Evolutionary conservation across 805 yeast species (phyloP).

Genomic region (Zygotorulaspora sp.): DNA sequence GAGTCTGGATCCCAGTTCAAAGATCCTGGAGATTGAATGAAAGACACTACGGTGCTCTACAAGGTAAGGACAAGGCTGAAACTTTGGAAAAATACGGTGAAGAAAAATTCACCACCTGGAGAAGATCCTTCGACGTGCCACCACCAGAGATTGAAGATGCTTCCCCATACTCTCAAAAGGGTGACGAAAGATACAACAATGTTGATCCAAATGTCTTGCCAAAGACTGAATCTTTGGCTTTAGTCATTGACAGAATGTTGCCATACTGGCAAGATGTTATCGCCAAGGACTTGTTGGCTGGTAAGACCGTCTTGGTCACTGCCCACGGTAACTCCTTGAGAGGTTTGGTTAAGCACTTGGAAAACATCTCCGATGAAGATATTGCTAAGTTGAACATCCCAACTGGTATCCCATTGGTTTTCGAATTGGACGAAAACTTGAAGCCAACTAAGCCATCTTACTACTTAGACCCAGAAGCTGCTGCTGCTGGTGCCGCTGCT

Average conservation of each 20-base stretch:
- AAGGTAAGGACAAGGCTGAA: slow-evolving; percentile 96
- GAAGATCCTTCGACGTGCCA: slow-evolving; percentile 96
- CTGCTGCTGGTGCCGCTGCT: slow-evolving; percentile 99
- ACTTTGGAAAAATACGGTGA: slow-evolving; percentile 82
- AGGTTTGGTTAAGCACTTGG: slow-evolving; percentile 93
- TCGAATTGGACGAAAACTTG: slow-evolving; percentile 83
- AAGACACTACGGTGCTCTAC: slow-evolving; percentile 98
- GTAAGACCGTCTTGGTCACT: slow-evolving; percentile 87
- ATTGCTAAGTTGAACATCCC: slow-evolving; percentile 95
- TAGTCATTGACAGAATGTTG: slow-evolving; percentile 92
- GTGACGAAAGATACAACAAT: slow-evolving; percentile 79
- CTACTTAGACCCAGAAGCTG: slow-evolving; percentile 99
- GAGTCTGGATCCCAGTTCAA: slow-evolving; percentile 83
- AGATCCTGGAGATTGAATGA: slow-evolving; percentile 98
- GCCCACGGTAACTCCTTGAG: slow-evolving; percentile 99
- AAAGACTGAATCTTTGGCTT: slow-evolving; percentile 87
- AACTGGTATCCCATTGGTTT: slow-evolving; percentile 97
- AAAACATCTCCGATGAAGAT: slow-evolving; percentile 84
- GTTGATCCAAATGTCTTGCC: slow-evolving; percentile 86
- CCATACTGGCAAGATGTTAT: slow-evolving; percentile 96
- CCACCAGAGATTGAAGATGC: slow-evolving; percentile 82
- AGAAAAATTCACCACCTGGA: slow-evolving; percentile 93
- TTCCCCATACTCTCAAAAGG: slow-evolving; percentile 77
- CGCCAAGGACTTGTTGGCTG: slow-evolving; percentile 74
- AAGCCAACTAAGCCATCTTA: slow-evolving; percentile 89